These are phyloP conservation scores for Triangularia setosa DNA, from an alignment of 2,329 filamentous ascomycete species.

Conservation along the genomic window DNA sequence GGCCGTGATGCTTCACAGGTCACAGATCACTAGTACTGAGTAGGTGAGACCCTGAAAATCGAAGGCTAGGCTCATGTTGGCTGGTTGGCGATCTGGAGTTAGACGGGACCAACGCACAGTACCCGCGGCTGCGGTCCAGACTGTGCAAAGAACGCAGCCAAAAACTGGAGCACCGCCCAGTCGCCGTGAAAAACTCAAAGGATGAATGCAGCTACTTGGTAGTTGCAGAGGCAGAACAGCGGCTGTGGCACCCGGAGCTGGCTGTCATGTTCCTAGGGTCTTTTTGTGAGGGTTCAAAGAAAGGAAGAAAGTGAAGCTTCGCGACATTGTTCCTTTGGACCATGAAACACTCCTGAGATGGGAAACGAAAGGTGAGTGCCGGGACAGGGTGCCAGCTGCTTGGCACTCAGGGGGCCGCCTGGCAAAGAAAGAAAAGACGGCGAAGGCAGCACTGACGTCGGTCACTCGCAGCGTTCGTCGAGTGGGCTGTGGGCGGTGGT, in stretches of 20 bases:
- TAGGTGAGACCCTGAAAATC: neutral
- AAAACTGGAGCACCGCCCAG: slow-evolving; percentile 1
- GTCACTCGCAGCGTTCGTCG: slow-evolving; percentile 4
- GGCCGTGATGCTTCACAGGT: neutral
- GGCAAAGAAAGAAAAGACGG: slow-evolving; percentile 1
- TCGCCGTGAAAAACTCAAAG: slow-evolving; percentile 2
- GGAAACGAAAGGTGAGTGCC: slow-evolving; percentile 9
- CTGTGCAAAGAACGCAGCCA: neutral
- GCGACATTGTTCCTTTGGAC: slow-evolving; percentile 4
- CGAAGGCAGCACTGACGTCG: slow-evolving; percentile 2
- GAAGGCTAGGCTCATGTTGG: neutral
- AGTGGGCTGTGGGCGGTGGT: slow-evolving; percentile 2
- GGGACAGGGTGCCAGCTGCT: slow-evolving; percentile 5
- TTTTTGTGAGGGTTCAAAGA: neutral
- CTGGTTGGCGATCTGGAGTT: neutral
- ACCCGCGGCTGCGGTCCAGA: slow-evolving; percentile 9
- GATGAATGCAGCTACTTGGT: neutral
- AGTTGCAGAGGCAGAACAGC: neutral
- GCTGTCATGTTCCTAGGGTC: neutral
- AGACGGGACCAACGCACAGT: slow-evolving; percentile 4
- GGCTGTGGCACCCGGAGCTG: no score
- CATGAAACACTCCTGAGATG: slow-evolving; percentile 20
- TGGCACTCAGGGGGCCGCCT: slow-evolving; percentile 15
- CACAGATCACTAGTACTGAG: neutral
- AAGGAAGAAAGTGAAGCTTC: neutral